A percentile compares a stretch with the other conserved stretches of the same genome.
These are phyloP conservation scores for Rhinocladiella similis DNA, from an alignment of 2,329 filamentous ascomycete species.

Conservation along the genomic window DNA sequence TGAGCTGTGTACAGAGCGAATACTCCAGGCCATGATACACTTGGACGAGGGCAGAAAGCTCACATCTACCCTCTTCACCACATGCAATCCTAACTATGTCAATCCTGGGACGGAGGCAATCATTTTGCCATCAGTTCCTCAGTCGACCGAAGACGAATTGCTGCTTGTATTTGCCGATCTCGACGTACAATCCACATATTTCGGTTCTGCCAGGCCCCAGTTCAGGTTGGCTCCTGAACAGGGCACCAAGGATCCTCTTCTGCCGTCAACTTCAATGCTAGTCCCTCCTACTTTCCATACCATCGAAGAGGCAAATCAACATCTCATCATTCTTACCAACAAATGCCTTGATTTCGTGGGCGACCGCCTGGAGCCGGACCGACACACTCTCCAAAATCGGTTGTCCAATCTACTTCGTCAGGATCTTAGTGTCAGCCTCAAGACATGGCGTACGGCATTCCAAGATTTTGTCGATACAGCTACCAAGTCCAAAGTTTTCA, in stretches of 20 bases:
- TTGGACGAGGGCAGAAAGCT: not conserved
- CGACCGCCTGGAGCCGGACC: not conserved
- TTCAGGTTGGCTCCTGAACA: not conserved
- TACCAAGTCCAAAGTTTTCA: not conserved
- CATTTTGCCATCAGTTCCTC: not conserved
- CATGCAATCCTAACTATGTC: not conserved
- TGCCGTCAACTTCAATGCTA: not conserved
- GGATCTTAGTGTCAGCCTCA: not conserved
- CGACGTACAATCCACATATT: not conserved
- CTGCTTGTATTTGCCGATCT: not conserved
- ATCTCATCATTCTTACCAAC: not conserved
- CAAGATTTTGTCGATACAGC: not conserved
- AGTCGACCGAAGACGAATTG: not conserved
- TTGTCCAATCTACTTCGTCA: not conserved
- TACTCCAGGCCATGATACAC: not conserved
- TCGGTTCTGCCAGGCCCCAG: not conserved
- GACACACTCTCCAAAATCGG: not conserved
- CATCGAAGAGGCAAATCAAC: not conserved
- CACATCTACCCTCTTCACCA: not conserved
- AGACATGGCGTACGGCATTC: not conserved
- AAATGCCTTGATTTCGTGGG: not conserved
- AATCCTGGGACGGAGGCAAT: not conserved
- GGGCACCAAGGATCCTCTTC: not conserved
- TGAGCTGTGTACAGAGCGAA: not conserved
- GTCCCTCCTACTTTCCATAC: not conserved